Evolutionary conservation across 345 rosid genomes (phyloP).

Genomic region (Lagerstroemia speciosa): DNA sequence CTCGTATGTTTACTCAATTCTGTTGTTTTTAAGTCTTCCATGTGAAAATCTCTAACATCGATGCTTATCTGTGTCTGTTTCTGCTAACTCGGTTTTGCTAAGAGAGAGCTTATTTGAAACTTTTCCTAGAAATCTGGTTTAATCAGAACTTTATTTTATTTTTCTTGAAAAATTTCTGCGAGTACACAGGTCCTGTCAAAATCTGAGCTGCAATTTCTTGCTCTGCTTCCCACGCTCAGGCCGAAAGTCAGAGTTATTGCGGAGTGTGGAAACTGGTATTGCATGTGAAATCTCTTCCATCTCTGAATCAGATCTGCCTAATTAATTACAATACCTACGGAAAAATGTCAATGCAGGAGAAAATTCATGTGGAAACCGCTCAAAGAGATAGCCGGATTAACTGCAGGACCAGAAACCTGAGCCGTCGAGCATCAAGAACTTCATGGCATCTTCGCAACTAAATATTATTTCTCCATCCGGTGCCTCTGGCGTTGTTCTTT

Average conservation of each 20-base stretch:
- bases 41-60: no score
- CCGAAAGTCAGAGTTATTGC: conserved; percentile 85
- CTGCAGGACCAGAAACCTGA: conserved; percentile 21
- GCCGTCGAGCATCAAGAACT: background rate
- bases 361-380: conserved; percentile 83
- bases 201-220: conserved; percentile 78
- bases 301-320: background rate
- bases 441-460: background rate
- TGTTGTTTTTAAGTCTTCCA: no score
- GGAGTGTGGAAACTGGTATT: conserved; percentile 84
- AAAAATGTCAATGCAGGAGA: conserved; percentile 39
- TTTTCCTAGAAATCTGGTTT: no score
- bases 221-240: conserved; percentile 74
- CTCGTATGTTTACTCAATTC: no score
- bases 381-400: conserved; percentile 62
- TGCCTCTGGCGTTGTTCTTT: background rate
- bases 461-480: background rate
- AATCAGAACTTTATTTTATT: no score
- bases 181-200: conserved; percentile 65
- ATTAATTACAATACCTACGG: no score
- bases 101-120: no score
- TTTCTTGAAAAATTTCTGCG: background rate
- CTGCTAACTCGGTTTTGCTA: no score
- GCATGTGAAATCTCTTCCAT: background rate
- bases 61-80: no score